Percentiles rank a stretch among this genome's conserved stretches.
These are phyloP conservation scores for Hygrocybe punicea DNA, from an alignment of 768 basidiomycete species.

Conservation along the genomic window DNA sequence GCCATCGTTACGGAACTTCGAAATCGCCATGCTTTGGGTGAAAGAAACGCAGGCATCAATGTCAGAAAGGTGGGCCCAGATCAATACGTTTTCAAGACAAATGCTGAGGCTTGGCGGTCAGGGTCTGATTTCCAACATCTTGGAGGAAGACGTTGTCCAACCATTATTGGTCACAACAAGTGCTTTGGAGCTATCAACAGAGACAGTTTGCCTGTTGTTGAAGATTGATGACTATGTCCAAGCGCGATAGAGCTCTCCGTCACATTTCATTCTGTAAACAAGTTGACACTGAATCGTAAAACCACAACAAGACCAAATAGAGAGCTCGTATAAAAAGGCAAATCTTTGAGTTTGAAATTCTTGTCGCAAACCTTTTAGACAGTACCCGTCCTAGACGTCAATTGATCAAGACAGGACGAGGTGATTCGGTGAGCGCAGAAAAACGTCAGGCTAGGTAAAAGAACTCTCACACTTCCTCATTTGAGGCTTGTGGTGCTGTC, in stretches of 20 bases:
- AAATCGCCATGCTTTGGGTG: conserved; percentile 94
- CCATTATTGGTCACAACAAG: conserved; percentile 93
- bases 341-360: too few relatives aligned
- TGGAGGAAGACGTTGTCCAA: conserved; percentile 97
- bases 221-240: conserved; percentile 96
- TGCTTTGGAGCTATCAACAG: conserved; percentile 91
- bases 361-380: conserved; percentile 61
- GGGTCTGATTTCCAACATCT: conserved; percentile 95
- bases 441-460: conserved; percentile 50
- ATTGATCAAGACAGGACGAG: conserved; percentile 53
- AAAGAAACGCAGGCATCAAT: conserved; percentile 94
- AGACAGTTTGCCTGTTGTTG: conserved; percentile 93
- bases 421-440: conserved; percentile 73
- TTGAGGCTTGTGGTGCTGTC: conserved; percentile 43
- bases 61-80: conserved; percentile 76
- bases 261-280: neutral
- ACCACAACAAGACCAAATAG: conserved; percentile 3
- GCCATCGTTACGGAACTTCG: conserved; percentile 97
- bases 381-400: conserved; percentile 58
- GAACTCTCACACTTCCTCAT: conserved; percentile 50
- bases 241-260: conserved; percentile 47
- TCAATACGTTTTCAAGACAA: neutral
- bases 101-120: conserved; percentile 26
- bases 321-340: neutral
- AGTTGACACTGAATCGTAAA: too few relatives aligned